Evolutionary conservation across 208 protist genomes (phyloP).

Genomic region (Leishmania turanica): DNA sequence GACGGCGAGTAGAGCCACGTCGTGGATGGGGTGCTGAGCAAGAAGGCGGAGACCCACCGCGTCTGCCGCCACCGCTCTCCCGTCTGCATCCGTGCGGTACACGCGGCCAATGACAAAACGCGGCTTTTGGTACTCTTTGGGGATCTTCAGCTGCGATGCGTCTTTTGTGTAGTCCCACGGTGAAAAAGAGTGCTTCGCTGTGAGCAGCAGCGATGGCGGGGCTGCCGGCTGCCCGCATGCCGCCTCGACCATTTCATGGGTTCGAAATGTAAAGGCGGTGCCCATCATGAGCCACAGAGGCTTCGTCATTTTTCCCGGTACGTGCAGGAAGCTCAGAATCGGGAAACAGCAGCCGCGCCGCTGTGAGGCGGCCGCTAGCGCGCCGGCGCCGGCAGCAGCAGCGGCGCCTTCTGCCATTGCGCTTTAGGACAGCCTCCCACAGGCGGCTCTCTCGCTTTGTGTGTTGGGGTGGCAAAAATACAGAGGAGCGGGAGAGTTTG

Average conservation of each 20-base stretch:
- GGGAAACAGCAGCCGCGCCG: constrained; percentile 44
- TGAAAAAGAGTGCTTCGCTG: constrained; percentile 79
- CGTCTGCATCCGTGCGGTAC: constrained; percentile 37
- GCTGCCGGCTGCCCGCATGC: background rate
- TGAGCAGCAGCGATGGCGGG: constrained; percentile 47
- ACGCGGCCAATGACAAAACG: constrained; percentile 63
- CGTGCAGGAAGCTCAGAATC: constrained; percentile 79
- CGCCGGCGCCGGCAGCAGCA: background rate
- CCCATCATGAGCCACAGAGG: constrained; percentile 89
- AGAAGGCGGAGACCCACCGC: constrained; percentile 39
- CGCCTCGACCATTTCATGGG: background rate
- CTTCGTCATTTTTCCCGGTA: constrained; percentile 81
- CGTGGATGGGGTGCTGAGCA: constrained; percentile 56
- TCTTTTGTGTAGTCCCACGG: constrained; percentile 74
- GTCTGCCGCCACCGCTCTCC: constrained; percentile 29
- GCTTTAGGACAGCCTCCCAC: background rate
- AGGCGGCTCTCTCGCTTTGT: background rate
- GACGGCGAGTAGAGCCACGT: constrained; percentile 59
- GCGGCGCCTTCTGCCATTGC: background rate
- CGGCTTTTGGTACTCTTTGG: constrained; percentile 70
- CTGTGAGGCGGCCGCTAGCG: background rate
- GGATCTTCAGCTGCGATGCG: constrained; percentile 66
- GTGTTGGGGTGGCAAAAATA: background rate
- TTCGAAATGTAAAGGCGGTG: constrained; percentile 56
- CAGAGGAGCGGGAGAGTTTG: background rate